phyloP scores from a whole-genome alignment of 495 filamentous ascomycete species.

The Aspergillus sclerotiicarbonarius region DNA sequence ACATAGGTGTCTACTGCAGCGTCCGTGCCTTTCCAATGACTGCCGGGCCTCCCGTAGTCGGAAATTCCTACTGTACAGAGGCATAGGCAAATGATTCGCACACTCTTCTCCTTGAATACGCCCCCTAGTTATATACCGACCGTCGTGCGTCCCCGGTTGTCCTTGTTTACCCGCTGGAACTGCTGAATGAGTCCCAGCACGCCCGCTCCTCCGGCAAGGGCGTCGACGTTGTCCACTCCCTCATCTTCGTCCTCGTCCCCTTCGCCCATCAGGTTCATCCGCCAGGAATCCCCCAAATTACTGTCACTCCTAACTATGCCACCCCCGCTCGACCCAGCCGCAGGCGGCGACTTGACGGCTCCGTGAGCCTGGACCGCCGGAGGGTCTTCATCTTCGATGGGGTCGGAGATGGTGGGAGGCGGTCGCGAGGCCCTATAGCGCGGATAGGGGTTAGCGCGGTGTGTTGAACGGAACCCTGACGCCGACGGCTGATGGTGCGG shows the following conservation, averaged over 20 bases:
- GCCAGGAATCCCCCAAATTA: slow-evolving; percentile 64
- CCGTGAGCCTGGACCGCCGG: slow-evolving; percentile 24
- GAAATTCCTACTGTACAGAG: background rate
- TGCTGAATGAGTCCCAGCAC: slow-evolving; percentile 88
- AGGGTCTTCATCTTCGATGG: slow-evolving; percentile 48
- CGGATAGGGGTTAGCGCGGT: slow-evolving; percentile 46
- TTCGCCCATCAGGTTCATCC: slow-evolving; percentile 52
- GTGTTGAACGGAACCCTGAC: slow-evolving; percentile 47
- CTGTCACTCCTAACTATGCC: slow-evolving; percentile 51
- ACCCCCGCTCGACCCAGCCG: slow-evolving; percentile 38
- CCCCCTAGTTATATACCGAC: slow-evolving; percentile 32
- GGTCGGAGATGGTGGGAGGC: slow-evolving; percentile 30
- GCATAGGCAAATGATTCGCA: background rate
- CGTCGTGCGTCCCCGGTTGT: slow-evolving; percentile 47
- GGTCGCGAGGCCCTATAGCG: slow-evolving; percentile 48
- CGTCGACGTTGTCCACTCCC: slow-evolving; percentile 50
- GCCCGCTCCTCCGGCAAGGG: slow-evolving; percentile 46
- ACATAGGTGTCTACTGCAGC: too few relatives aligned
- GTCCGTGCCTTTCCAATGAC: too few relatives aligned
- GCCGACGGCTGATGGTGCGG: slow-evolving; percentile 79
- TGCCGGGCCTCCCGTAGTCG: background rate
- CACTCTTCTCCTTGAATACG: slow-evolving; percentile 7
- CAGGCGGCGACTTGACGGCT: slow-evolving; percentile 26
- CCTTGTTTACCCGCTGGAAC: slow-evolving; percentile 81
- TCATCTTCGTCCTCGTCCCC: slow-evolving; percentile 45